phyloP scores from a whole-genome alignment of 306 rosid species.

The Fagus sylvatica region DNA sequence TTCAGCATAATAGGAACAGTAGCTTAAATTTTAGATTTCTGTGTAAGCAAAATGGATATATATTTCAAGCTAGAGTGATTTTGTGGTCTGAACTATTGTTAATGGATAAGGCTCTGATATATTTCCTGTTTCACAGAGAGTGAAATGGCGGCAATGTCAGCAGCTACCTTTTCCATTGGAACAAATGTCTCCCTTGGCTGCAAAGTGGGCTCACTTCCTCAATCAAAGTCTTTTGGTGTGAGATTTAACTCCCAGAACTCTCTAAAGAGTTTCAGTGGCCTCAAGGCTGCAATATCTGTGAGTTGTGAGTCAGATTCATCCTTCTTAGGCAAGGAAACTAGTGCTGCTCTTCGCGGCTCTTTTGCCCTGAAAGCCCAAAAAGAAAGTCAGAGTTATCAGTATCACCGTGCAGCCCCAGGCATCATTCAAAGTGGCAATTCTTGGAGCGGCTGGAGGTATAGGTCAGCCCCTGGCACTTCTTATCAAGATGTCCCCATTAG shows the following conservation, averaged over 20 bases:
- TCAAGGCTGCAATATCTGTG: constrained; percentile 51
- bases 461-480: constrained; percentile 94
- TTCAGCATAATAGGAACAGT: background rate
- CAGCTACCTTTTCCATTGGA: constrained; percentile 61
- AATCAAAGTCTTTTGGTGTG: constrained; percentile 48
- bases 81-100: background rate
- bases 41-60: background rate
- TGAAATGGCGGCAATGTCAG: constrained; percentile 76
- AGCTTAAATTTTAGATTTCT: background rate
- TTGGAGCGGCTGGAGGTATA: constrained; percentile 96
- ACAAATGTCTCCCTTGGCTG: constrained; percentile 42
- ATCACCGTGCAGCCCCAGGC: constrained; percentile 73
- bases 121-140: constrained; percentile 31
- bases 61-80: background rate
- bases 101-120: background rate
- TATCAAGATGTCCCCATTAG: constrained; percentile 92
- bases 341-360: constrained; percentile 49
- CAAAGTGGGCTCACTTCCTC: constrained; percentile 51
- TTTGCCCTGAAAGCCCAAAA: constrained; percentile 56
- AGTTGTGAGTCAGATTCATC: constrained; percentile 50
- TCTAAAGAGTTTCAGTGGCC: constrained; percentile 68
- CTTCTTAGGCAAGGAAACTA: constrained; percentile 59
- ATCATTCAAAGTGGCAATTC: constrained; percentile 81
- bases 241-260: constrained; percentile 51
- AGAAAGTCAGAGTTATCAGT: constrained; percentile 32